Conservation (phyloP, 176 grass and related monocot genomes). For the Oryza coarctata region DNA sequence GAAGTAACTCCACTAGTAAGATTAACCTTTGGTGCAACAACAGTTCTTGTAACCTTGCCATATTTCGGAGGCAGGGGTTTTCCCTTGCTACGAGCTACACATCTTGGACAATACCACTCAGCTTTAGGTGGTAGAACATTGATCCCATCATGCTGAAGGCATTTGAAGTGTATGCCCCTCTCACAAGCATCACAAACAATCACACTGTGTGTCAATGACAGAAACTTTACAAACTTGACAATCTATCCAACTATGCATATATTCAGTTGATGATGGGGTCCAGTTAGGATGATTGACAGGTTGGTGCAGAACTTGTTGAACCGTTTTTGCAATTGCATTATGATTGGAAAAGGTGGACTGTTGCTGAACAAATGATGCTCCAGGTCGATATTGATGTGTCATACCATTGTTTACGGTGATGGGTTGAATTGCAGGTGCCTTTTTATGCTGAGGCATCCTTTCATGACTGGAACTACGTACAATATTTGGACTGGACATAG, state of each 20-base stretch:
- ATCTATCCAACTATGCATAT: conserved; percentile 55
- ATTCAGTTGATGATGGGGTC: conserved; percentile 61
- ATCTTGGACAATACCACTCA: conserved; percentile 75
- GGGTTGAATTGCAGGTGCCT: conserved; percentile 24
- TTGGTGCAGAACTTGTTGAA: conserved; percentile 44
- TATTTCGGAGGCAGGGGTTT: conserved; percentile 72
- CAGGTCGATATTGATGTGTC: conserved; percentile 46
- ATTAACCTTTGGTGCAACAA: conserved; percentile 36
- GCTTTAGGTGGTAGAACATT: conserved; percentile 48
- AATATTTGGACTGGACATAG: conserved; percentile 23
- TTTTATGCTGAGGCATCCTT: conserved; percentile 40
- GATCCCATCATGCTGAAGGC: conserved; percentile 47
- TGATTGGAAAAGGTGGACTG: conserved; percentile 48
- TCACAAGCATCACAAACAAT: conserved; percentile 87
- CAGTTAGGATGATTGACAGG: conserved; percentile 45
- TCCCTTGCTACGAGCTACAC: conserved; percentile 50
- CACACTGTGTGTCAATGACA: conserved; percentile 46
- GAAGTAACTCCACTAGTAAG: conserved; percentile 17
- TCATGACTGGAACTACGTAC: conserved; percentile 24
- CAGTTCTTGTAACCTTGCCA: conserved; percentile 71
- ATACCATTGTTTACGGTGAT: conserved; percentile 35
- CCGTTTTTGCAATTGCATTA: conserved; percentile 48
- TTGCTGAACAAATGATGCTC: conserved; percentile 33
- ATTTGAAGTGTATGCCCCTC: conserved; percentile 60
- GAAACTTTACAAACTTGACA: conserved; percentile 64